Conservation (phyloP, 805 yeast species). For the Kuraishia hungarica region DNA sequence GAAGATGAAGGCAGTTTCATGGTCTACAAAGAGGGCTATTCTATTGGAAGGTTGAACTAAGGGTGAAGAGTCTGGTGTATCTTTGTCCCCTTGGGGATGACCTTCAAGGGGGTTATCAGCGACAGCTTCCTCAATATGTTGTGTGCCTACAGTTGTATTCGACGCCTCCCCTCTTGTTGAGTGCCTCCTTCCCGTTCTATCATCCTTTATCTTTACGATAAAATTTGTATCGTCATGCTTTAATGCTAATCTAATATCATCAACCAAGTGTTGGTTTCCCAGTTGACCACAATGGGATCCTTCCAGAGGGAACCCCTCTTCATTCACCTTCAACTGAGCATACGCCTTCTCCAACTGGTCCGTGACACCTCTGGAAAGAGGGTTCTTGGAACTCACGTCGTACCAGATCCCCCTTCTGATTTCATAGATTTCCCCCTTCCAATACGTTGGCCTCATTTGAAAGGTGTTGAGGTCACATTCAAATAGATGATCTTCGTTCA, state of each 20-base stretch:
- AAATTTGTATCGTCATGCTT: not conserved
- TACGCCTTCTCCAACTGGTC: slow-evolving; percentile 54
- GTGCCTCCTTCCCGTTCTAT: too few relatives aligned
- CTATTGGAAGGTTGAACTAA: not conserved
- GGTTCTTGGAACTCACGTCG: slow-evolving; percentile 33
- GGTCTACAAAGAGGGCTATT: not conserved
- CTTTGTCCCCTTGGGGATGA: too few relatives aligned
- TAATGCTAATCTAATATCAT: not conserved
- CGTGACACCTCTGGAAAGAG: slow-evolving; percentile 30
- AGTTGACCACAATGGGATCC: not conserved
- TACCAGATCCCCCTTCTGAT: slow-evolving; percentile 88
- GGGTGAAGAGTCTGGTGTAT: too few relatives aligned
- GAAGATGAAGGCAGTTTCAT: not conserved
- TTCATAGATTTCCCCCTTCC: slow-evolving; percentile 84
- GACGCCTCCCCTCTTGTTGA: too few relatives aligned
- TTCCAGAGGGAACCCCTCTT: not conserved
- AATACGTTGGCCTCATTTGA: slow-evolving; percentile 61
- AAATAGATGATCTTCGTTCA: slow-evolving; percentile 75
- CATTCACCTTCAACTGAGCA: slow-evolving; percentile 15
- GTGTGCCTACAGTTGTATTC: too few relatives aligned
- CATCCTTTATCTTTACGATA: not conserved
- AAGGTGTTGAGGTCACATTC: slow-evolving; percentile 54
- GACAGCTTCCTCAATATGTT: too few relatives aligned
- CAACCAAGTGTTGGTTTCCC: not conserved
- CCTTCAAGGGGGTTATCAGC: too few relatives aligned